Base-by-base conservation (phyloP, 805 yeast genomes). In the Yamadazyma takamatsuzukensis region DNA sequence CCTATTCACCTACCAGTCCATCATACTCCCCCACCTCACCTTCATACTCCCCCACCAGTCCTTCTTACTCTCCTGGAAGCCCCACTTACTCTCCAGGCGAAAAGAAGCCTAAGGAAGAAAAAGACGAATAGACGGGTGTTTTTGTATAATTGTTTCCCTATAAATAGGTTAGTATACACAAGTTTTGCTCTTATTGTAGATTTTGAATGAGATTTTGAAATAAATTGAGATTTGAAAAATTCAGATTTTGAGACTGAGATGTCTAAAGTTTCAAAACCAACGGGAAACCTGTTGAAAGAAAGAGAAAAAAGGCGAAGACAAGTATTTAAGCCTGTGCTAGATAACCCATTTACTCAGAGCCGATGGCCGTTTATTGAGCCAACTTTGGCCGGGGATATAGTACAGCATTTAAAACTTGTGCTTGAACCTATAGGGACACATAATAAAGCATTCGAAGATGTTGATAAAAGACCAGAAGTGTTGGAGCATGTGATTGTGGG, bases 21-120 rank as follows among this genome's bases (percentile, higher is more conserved):
- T 43, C 50, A 10, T 72, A 68, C 42, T 55, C 76, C 0, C 89
- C 89, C 38, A 83, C 95, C 0, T 79, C 89, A 0, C 97, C 96
- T 37, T 49, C 64, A 1, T 86, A 86, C 56, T 70, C 81, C 1
- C 95, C 95, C 29, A 82, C 89, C 2, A 76, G 84, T 5, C 89
- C 93, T 41, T 21, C 31, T 3, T 82, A 80, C 53, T 63, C 64
- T 11, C 73, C 73, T 22, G 56, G 64, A 11, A 67, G 76, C 3
- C 77, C 78, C 36, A 19, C 50, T 15, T 68, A 68, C 42, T 58
- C 68, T 16, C 74, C 76, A 33, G 61, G 74, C 26, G 69, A 74
- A 30, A 41, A 44, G 37, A 42, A 49, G 28, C 36, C 50, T 33
- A 46, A 45, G 14, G 40, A 52, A 21, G 44, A 50, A 30, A n/a